phyloP scores from a whole-genome alignment of 345 rosid genomes.

The Ailanthus altissimus region DNA sequence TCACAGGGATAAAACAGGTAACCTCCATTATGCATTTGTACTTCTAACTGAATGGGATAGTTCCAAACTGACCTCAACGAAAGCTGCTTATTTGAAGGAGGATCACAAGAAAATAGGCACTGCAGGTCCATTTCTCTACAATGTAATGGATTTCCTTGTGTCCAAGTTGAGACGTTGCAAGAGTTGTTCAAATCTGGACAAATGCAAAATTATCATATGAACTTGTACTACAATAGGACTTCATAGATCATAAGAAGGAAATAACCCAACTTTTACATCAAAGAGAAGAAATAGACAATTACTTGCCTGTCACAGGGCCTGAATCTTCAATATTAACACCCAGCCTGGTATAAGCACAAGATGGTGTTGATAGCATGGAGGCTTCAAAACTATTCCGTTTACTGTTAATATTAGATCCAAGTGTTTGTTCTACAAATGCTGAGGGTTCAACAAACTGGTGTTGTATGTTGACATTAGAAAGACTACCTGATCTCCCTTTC shows the following conservation, averaged over 20 bases:
- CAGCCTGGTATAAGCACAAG: slow-evolving; percentile 24
- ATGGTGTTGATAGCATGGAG: slow-evolving; percentile 12
- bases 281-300: not conserved
- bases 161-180: slow-evolving; percentile 28
- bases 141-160: slow-evolving; percentile 24
- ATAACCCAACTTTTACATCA: slow-evolving; percentile 7
- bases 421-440: slow-evolving; percentile 26
- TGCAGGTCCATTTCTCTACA: slow-evolving; percentile 28
- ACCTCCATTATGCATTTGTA: not conserved
- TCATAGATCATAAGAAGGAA: slow-evolving; percentile 12
- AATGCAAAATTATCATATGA: slow-evolving; percentile 8
- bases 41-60: not conserved
- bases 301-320: slow-evolving; percentile 29
- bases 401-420: slow-evolving; percentile 16
- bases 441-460: slow-evolving; percentile 32
- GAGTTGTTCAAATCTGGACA: slow-evolving; percentile 33
- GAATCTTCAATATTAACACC: slow-evolving; percentile 22
- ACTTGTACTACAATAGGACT: not conserved
- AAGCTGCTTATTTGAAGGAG: slow-evolving; percentile 26
- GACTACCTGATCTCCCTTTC: slow-evolving; percentile 21
- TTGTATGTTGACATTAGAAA: slow-evolving; percentile 27
- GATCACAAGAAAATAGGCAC: slow-evolving; percentile 29
- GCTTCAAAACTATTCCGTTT: slow-evolving; percentile 29
- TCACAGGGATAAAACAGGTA: not conserved
- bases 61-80: slow-evolving; percentile 31